Evolutionary conservation across 2,329 filamentous ascomycete genomes (phyloP).

Genomic region (Beauveria caledonica): DNA sequence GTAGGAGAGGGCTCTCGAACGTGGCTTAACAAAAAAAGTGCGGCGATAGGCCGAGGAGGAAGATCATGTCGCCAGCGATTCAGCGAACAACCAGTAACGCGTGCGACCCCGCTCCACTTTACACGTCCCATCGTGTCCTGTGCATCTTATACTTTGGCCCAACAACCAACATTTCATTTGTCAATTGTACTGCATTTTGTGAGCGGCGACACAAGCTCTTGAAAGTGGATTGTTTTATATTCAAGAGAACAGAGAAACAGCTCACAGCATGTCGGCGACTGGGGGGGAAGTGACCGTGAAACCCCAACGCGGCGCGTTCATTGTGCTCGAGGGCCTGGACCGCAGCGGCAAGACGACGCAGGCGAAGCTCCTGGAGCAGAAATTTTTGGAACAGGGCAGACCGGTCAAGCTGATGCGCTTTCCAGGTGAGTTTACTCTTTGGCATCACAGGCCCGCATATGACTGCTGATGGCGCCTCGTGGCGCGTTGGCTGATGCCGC

Average conservation of each 20-base stretch:
- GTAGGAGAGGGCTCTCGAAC: background rate
- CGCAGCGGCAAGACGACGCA: slow-evolving; percentile 90
- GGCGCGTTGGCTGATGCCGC: background rate
- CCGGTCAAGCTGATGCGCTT: slow-evolving; percentile 48
- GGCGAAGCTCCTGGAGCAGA: slow-evolving; percentile 58
- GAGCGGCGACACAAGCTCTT: background rate
- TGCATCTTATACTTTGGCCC: background rate
- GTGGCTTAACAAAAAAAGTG: background rate
- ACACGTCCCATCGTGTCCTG: background rate
- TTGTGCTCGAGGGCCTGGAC: slow-evolving; percentile 84
- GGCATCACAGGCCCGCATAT: background rate
- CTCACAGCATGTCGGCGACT: background rate
- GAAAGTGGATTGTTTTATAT: background rate
- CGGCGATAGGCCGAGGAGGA: background rate
- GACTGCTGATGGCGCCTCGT: background rate
- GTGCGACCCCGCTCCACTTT: background rate
- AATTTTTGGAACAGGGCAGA: slow-evolving; percentile 39
- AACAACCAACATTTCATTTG: background rate
- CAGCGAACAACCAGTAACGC: background rate
- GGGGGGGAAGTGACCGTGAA: background rate
- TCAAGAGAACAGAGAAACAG: background rate
- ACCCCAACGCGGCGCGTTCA: slow-evolving; percentile 56
- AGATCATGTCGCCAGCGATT: background rate
- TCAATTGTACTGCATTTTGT: background rate
- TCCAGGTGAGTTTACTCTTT: slow-evolving; percentile 36